Evolutionary conservation across 192 early-diverging fungal genomes (phyloP), one percentile per base, ranked within the genome.

Genomic region (Coemansia biformis): DNA sequence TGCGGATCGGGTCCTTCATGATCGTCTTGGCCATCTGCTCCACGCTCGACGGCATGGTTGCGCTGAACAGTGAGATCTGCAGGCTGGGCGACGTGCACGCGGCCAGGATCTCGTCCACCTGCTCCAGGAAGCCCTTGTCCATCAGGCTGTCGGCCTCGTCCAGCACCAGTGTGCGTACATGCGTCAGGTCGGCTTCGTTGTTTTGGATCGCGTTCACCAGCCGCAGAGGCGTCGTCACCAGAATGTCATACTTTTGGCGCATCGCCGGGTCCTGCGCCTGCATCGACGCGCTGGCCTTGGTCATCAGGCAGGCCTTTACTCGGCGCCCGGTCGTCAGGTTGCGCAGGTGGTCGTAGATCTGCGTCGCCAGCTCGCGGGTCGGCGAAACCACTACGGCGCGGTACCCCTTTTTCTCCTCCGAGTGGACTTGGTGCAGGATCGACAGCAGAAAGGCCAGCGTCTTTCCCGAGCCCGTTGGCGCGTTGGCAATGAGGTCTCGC

Each of bases 391-490:
- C 83, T 7, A 93, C 75, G 0, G 92, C 96, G 26, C 96, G 81
- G 54, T 88, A 86, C 13, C 91, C 91, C 8, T 77, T 71, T 53
- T 89, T 92, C 22, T 85, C 81, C 4, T 86, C 87, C 38, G 76
- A 76, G 34, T 89, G 84, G 24, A 98, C 59, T 36, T 84, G 76
- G 46, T 93, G 88, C 40, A 99, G 56, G 21, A 99, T 91, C 0
- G 93, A 91, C 19, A 99, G 68, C 32, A 93, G 49, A 47, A 87
- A 99, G 0, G 96, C 94, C 59, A 96, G 62, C 1, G 96, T 99
- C 72, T 99, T 99, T 59, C 96, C 96, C 5, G 92, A 94, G 46
- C 96, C 94, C 16, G 96, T 99, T 28, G 93, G 96, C 8, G 96
- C 92, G 68, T 88, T 88, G 2, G 91, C 89, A 78, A 99, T 93